These are phyloP conservation scores for Clavariopsis aquatica DNA, from an alignment of 495 filamentous ascomycete species.

Conservation along the genomic window DNA sequence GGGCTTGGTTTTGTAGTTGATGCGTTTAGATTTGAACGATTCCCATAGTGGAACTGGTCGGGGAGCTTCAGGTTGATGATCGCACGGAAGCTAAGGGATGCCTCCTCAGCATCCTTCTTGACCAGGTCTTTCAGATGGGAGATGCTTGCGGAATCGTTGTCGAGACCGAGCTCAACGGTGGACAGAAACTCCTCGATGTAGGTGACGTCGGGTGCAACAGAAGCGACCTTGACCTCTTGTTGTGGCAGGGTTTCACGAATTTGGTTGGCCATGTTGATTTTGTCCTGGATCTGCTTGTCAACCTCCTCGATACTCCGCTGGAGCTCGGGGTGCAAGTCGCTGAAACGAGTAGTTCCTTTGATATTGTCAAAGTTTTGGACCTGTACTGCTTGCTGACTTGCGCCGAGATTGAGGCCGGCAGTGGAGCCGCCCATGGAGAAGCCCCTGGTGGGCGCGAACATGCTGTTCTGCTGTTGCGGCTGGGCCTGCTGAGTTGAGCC, in stretches of 20 bases:
- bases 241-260: constrained; percentile 63
- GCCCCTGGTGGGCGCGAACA: constrained; percentile 11
- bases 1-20: constrained; percentile 11
- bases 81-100: constrained; percentile 68
- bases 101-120: constrained; percentile 67
- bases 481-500: constrained; percentile 32
- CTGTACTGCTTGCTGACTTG: constrained; percentile 67
- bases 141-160: constrained; percentile 72
- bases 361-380: constrained; percentile 70
- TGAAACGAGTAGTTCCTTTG: constrained; percentile 82
- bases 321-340: constrained; percentile 81
- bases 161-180: constrained; percentile 69
- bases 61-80: constrained; percentile 57
- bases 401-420: constrained; percentile 32
- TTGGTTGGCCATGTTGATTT: constrained; percentile 61
- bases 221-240: constrained; percentile 63
- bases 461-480: constrained; percentile 7
- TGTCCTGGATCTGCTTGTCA: constrained; percentile 70
- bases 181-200: constrained; percentile 72
- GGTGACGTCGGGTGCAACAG: constrained; percentile 71
- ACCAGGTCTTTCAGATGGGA: constrained; percentile 64
- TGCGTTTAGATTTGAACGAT: constrained; percentile 24
- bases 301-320: constrained; percentile 72
- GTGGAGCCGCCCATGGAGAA: constrained; percentile 33
- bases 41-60: constrained; percentile 57